Percentiles rank a stretch among this genome's conserved stretches.
Evolutionary conservation across 176 grass and related monocot genomes (phyloP).

Genomic region (Musa itinerans): DNA sequence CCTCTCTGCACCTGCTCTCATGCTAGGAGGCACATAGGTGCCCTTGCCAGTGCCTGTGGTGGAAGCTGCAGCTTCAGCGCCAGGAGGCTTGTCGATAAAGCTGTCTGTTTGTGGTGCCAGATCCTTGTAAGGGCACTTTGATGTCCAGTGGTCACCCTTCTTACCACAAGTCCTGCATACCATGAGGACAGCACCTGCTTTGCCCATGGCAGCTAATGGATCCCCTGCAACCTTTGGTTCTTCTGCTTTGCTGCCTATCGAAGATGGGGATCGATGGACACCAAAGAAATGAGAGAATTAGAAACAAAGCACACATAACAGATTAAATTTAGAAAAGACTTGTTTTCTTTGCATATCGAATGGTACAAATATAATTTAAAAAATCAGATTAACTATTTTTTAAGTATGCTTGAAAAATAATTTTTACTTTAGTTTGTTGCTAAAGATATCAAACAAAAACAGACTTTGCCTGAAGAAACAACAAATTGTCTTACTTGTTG

Average conservation of each 20-base stretch:
- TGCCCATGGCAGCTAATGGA: constrained; percentile 26
- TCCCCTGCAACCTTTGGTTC: constrained; percentile 44
- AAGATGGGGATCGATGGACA: background rate
- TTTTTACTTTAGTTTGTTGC: no score
- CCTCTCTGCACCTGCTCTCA: constrained; percentile 55
- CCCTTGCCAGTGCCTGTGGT: constrained; percentile 36
- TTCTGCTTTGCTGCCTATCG: constrained; percentile 47
- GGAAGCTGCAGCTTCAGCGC: constrained; percentile 12
- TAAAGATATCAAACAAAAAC: no score
- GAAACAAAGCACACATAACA: background rate
- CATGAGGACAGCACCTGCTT: constrained; percentile 64
- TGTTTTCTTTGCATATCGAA: background rate
- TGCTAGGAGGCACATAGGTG: constrained; percentile 73
- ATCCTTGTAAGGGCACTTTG: constrained; percentile 78
- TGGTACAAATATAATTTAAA: no score
- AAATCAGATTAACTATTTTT: no score
- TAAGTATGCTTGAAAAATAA: no score
- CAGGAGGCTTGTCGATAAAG: constrained; percentile 35
- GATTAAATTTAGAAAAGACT: background rate
- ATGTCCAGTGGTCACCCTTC: constrained; percentile 85
- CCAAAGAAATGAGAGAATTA: background rate
- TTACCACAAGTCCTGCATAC: constrained; percentile 69
- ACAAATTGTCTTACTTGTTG: no score
- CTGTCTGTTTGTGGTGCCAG: constrained; percentile 31
- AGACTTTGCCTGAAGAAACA: no score